A percentile compares a stretch with the other conserved stretches of the same genome.
Evolutionary conservation across 257 asterid genomes (phyloP).

Genomic region (Solanum appendiculatum): DNA sequence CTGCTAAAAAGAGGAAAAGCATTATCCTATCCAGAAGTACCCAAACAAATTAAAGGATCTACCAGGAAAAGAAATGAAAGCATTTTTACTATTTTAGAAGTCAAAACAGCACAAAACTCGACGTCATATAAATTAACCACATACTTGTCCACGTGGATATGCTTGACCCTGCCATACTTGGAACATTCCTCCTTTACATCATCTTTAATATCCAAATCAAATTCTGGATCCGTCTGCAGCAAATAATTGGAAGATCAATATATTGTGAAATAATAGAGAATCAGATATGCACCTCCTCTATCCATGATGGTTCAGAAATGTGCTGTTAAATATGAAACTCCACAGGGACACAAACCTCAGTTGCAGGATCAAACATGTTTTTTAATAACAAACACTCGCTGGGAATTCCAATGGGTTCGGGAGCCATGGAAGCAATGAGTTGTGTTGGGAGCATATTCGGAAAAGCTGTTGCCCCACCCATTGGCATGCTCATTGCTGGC

Average conservation of each 20-base stretch:
- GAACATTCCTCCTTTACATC: slow-evolving; percentile 94
- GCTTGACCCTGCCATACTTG: slow-evolving; percentile 83
- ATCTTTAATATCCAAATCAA: slow-evolving; percentile 84
- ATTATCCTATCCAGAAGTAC: neutral
- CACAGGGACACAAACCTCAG: slow-evolving; percentile 52
- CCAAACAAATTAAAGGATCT: neutral
- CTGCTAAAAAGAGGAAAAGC: neutral
- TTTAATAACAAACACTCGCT: slow-evolving; percentile 90
- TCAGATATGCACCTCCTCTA: neutral
- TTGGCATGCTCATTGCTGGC: slow-evolving; percentile 53
- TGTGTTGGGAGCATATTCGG: slow-evolving; percentile 45
- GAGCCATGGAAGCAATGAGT: slow-evolving; percentile 40
- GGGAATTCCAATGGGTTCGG: slow-evolving; percentile 90
- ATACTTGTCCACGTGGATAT: slow-evolving; percentile 85
- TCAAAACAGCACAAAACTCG: neutral
- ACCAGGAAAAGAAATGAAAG: neutral
- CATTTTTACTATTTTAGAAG: neutral
- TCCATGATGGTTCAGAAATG: neutral
- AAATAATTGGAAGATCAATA: neutral
- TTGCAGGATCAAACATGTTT: slow-evolving; percentile 93
- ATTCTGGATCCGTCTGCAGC: slow-evolving; percentile 80
- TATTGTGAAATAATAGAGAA: neutral
- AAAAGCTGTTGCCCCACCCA: slow-evolving; percentile 42
- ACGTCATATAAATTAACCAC: slow-evolving; percentile 5
- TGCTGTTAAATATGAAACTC: neutral